These are phyloP conservation scores for Talinum fruticosum DNA, from an alignment of 148 eudicot genomes.

Conservation along the genomic window DNA sequence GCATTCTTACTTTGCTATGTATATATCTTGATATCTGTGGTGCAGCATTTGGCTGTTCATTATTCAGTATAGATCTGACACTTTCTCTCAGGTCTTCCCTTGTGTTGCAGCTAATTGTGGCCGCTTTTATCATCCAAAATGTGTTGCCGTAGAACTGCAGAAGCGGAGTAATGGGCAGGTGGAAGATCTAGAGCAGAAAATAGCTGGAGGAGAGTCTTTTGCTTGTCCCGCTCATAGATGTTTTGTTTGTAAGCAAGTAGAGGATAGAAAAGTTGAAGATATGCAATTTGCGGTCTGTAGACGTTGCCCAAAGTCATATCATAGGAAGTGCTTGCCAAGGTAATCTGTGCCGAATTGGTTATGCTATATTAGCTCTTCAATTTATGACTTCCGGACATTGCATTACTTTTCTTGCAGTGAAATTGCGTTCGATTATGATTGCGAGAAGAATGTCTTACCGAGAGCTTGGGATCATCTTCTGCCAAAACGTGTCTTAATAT, in stretches of 20 bases:
- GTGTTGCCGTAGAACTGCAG: constrained; percentile 53
- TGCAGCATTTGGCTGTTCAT: neutral
- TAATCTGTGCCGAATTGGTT: constrained; percentile 18
- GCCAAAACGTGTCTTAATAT: constrained; percentile 62
- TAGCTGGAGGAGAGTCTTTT: constrained; percentile 65
- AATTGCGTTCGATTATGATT: constrained; percentile 37
- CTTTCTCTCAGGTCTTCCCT: constrained; percentile 65
- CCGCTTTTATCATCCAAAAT: constrained; percentile 69
- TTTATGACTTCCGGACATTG: constrained; percentile 3
- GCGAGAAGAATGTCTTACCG: constrained; percentile 27
- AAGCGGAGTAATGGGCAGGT: constrained; percentile 34
- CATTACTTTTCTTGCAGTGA: constrained; percentile 33
- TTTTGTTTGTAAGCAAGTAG: constrained; percentile 49
- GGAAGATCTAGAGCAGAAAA: constrained; percentile 44
- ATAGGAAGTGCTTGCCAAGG: constrained; percentile 87
- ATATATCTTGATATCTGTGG: constrained; percentile 1
- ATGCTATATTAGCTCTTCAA: neutral
- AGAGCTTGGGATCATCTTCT: constrained; percentile 86
- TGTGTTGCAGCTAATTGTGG: constrained; percentile 84
- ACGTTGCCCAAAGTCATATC: constrained; percentile 89
- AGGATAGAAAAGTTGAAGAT: constrained; percentile 43
- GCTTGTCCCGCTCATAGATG: constrained; percentile 77
- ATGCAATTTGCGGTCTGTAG: constrained; percentile 84
- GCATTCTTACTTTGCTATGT: neutral
- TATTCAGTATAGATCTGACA: constrained; percentile 8